Percentiles rank a stretch among this genome's conserved stretches.
Conservation (phyloP, 2,329 filamentous ascomycete species). For the Aspergillus texensis region DNA sequence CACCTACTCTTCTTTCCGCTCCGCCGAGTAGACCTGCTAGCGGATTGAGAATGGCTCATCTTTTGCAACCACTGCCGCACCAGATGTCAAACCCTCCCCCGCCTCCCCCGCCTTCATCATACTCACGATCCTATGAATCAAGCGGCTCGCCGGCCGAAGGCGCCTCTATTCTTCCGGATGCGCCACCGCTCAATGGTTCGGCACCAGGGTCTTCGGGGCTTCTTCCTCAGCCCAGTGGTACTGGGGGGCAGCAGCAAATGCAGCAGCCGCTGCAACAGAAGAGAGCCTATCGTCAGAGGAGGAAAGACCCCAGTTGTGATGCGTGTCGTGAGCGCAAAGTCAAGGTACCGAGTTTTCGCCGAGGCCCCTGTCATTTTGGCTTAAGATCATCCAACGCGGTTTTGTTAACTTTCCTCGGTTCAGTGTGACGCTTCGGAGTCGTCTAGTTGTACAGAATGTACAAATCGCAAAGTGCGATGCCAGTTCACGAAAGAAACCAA, state of each 20-base stretch:
- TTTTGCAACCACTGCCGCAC: slow-evolving; percentile 40
- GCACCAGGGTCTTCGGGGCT: slow-evolving; percentile 38
- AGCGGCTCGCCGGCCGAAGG: slow-evolving; percentile 44
- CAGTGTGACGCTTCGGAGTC: slow-evolving; percentile 95
- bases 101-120: slow-evolving; percentile 31
- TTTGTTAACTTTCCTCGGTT: slow-evolving; percentile 8
- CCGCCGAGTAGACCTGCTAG: slow-evolving; percentile 43
- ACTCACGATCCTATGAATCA: slow-evolving; percentile 44
- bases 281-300: slow-evolving; percentile 87
- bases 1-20: slow-evolving; percentile 37
- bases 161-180: slow-evolving; percentile 39
- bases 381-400: slow-evolving; percentile 3
- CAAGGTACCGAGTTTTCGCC: slow-evolving; percentile 50
- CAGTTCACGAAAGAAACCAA: slow-evolving; percentile 99
- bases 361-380: not conserved
- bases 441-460: slow-evolving; percentile 94
- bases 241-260: slow-evolving; percentile 60
- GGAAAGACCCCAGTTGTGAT: slow-evolving; percentile 97
- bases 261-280: slow-evolving; percentile 73
- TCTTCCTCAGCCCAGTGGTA: slow-evolving; percentile 40
- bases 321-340: slow-evolving; percentile 84
- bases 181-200: slow-evolving; percentile 41
- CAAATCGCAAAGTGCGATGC: slow-evolving; percentile 93
- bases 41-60: slow-evolving; percentile 45
- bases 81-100: slow-evolving; percentile 26